Percentiles rank a stretch among this genome's conserved stretches.
Conservation (phyloP, 768 basidiomycete genomes). For the Polyporus arcularius region DNA sequence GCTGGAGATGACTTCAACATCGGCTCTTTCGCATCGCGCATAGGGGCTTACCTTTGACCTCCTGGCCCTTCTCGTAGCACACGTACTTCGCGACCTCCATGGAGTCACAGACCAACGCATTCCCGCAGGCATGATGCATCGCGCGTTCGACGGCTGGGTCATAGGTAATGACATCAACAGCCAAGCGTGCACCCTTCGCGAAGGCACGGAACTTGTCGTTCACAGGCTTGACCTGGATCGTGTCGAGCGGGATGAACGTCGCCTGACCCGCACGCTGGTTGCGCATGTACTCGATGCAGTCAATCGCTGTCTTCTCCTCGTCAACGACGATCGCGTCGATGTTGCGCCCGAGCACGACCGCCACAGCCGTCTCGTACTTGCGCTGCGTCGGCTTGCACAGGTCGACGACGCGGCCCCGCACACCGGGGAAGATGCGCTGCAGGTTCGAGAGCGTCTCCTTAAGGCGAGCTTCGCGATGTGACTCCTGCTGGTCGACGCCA, state of each 20-base stretch:
- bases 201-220: constrained; percentile 95
- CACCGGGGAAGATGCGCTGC: constrained; percentile 91
- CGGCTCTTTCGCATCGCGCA: background rate
- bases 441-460: constrained; percentile 85
- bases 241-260: constrained; percentile 98
- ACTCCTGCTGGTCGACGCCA: constrained; percentile 84
- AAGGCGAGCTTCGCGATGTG: constrained; percentile 77
- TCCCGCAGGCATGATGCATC: constrained; percentile 96
- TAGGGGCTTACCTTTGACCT: constrained; percentile 80
- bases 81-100: constrained; percentile 92
- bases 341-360: constrained; percentile 90
- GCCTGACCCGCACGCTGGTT: constrained; percentile 94
- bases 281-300: constrained; percentile 98
- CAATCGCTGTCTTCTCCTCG: constrained; percentile 94
- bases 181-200: constrained; percentile 70
- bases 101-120: constrained; percentile 91
- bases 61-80: constrained; percentile 92
- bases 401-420: constrained; percentile 90
- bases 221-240: constrained; percentile 90
- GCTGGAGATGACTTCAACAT: constrained; percentile 46
- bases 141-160: constrained; percentile 86
- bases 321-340: constrained; percentile 97
- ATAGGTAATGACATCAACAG: constrained; percentile 60
- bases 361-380: constrained; percentile 91
- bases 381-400: constrained; percentile 91